Percentiles rank a stretch among this genome's conserved stretches.
phyloP scores from a whole-genome alignment of 2,329 filamentous ascomycete genomes.

The Pestalotiopsis sp. region DNA sequence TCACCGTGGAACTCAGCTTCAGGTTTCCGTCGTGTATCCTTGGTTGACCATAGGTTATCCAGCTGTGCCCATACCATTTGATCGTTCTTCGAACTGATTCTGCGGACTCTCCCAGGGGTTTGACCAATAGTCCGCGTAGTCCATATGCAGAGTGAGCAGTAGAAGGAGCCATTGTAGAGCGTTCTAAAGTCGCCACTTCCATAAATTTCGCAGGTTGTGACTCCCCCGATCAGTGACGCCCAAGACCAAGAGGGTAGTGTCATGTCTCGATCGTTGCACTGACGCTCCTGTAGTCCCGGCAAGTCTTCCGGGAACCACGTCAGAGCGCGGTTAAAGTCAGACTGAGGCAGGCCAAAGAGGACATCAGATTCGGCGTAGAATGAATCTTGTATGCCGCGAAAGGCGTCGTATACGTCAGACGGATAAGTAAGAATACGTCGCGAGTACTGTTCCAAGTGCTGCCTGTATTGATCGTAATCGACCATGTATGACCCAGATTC shows the following conservation, averaged over 20 bases:
- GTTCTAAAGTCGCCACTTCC: fast-evolving
- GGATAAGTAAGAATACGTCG: neutral
- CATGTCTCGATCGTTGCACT: neutral
- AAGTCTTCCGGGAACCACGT: neutral
- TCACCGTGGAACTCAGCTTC: neutral
- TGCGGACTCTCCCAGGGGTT: neutral
- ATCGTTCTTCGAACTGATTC: neutral
- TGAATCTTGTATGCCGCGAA: neutral
- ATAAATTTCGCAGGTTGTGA: neutral
- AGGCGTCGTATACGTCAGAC: neutral
- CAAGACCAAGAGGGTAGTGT: neutral
- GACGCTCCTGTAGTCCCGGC: neutral
- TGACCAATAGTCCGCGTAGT: fast-evolving
- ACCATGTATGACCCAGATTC: neutral
- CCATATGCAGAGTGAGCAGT: neutral
- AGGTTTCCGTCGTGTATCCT: no score
- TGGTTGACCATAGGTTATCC: neutral
- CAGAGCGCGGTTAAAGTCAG: neutral
- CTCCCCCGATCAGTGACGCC: neutral
- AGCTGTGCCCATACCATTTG: neutral
- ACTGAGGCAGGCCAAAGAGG: neutral
- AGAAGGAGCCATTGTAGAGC: neutral
- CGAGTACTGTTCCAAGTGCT: neutral
- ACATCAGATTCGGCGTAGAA: neutral
- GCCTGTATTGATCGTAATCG: neutral